Evolutionary conservation across 768 basidiomycete genomes (phyloP).

Genomic region (Sporobolomyces roseus): DNA sequence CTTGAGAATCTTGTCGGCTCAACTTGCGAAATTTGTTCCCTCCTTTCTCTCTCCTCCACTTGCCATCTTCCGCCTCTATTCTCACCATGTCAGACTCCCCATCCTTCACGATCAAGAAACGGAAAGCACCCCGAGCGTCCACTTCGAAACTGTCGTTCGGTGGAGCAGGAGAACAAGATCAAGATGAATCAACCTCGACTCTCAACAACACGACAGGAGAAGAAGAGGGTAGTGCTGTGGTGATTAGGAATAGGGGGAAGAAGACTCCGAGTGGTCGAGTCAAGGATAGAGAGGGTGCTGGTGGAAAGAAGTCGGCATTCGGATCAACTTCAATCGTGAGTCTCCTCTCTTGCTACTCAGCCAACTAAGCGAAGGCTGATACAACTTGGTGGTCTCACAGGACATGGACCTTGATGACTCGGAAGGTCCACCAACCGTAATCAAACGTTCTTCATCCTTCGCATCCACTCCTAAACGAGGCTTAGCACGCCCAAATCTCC

Average conservation of each 20-base stretch:
- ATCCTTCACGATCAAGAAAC: slow-evolving; percentile 12
- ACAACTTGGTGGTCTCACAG: too few relatives aligned
- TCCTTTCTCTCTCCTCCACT: too few relatives aligned
- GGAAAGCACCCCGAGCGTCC: slow-evolving; percentile 1
- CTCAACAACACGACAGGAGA: background rate
- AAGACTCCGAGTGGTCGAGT: slow-evolving; percentile 30
- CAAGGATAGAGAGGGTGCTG: slow-evolving; percentile 17
- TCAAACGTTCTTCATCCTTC: slow-evolving; percentile 31
- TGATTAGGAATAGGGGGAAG: slow-evolving; percentile 30
- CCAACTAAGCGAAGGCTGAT: too few relatives aligned
- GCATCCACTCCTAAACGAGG: slow-evolving; percentile 4
- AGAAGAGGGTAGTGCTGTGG: slow-evolving; percentile 26
- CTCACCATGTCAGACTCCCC: background rate
- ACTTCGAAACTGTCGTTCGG: slow-evolving; percentile 17
- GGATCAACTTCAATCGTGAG: background rate
- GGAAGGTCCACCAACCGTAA: background rate
- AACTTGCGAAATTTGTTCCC: too few relatives aligned
- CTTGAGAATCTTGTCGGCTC: too few relatives aligned
- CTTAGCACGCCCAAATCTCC: slow-evolving; percentile 9
- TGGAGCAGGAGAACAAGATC: background rate
- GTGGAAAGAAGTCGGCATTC: slow-evolving; percentile 17
- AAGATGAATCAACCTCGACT: background rate
- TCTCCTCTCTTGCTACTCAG: background rate
- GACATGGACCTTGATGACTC: too few relatives aligned
- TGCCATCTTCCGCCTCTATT: too few relatives aligned